Percentiles rank a stretch among this genome's conserved stretches.
Conservation (phyloP, 2,329 filamentous ascomycete species). For the Colletotrichum sp. region DNA sequence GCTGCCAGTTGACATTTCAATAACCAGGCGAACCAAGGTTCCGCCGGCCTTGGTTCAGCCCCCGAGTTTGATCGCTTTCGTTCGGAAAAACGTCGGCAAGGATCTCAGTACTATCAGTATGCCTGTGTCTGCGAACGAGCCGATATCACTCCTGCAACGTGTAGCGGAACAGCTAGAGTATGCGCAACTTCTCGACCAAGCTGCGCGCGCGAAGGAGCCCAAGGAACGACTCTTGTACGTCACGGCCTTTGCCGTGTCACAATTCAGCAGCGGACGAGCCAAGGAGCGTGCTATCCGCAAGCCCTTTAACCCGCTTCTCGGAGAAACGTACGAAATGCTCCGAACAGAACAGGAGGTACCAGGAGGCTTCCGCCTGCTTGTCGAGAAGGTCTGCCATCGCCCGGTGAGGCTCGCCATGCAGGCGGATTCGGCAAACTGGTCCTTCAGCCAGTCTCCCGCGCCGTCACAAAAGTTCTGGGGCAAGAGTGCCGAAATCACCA, state of each 20-base stretch:
- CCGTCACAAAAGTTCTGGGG: conserved; percentile 99
- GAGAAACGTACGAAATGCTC: conserved; percentile 93
- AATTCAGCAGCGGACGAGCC: conserved; percentile 80
- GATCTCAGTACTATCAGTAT: conserved; percentile 96
- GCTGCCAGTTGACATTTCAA: conserved; percentile 70
- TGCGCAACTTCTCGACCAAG: conserved; percentile 79
- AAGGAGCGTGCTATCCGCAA: conserved; percentile 94
- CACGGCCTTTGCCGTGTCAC: conserved; percentile 87
- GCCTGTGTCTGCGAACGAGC: conserved; percentile 97
- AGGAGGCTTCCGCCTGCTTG: conserved; percentile 84
- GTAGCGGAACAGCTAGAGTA: conserved; percentile 93
- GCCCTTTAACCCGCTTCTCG: conserved; percentile 95
- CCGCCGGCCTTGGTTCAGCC: conserved; percentile 77
- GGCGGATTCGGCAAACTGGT: conserved; percentile 86
- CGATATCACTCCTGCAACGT: conserved; percentile 84
- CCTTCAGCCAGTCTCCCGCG: conserved; percentile 83
- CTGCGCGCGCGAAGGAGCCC: conserved; percentile 64
- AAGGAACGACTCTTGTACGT: conserved; percentile 82
- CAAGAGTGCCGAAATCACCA: conserved; percentile 93
- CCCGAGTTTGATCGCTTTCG: conserved; percentile 90
- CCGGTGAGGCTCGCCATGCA: conserved; percentile 93
- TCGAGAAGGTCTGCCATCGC: conserved; percentile 93
- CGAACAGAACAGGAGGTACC: conserved; percentile 77
- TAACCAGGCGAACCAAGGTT: conserved; percentile 74
- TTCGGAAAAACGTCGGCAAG: conserved; percentile 97